These are phyloP conservation scores for Fusarium piperis DNA, from an alignment of 2,329 filamentous ascomycete species.

Conservation along the genomic window DNA sequence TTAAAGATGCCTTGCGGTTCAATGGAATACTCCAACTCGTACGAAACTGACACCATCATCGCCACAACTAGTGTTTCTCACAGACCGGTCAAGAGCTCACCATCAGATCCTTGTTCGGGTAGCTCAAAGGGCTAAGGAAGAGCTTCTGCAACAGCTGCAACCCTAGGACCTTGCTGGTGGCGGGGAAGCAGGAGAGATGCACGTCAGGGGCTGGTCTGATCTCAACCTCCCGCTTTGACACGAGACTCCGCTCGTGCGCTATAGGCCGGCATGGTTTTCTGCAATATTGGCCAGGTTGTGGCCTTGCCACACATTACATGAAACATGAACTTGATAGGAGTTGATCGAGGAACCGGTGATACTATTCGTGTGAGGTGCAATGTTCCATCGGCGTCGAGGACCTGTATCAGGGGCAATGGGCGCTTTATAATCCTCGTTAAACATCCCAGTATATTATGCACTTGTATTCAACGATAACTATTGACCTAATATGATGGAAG, in stretches of 20 bases:
- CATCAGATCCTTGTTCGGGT: background rate
- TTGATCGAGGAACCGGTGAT: background rate
- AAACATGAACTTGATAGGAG: background rate
- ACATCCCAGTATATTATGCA: background rate
- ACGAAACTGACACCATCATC: background rate
- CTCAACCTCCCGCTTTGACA: background rate
- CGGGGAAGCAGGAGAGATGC: background rate
- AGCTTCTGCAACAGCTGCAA: background rate
- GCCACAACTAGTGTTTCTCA: background rate
- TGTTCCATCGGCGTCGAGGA: background rate
- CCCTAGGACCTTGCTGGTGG: background rate
- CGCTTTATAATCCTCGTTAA: background rate
- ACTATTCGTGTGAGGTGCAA: constrained; percentile 43
- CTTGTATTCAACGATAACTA: background rate
- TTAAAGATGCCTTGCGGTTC: background rate
- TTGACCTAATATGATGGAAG: background rate
- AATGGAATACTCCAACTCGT: background rate
- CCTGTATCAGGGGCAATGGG: background rate
- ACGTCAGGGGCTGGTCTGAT: background rate
- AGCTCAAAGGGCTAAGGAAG: background rate
- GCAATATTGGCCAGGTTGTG: background rate
- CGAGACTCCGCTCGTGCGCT: background rate
- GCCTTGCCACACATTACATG: background rate
- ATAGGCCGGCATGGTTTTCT: background rate
- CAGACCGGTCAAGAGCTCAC: background rate